These are phyloP conservation scores for Lojkania enalia DNA, from an alignment of 2,329 filamentous ascomycete genomes.

Conservation along the genomic window DNA sequence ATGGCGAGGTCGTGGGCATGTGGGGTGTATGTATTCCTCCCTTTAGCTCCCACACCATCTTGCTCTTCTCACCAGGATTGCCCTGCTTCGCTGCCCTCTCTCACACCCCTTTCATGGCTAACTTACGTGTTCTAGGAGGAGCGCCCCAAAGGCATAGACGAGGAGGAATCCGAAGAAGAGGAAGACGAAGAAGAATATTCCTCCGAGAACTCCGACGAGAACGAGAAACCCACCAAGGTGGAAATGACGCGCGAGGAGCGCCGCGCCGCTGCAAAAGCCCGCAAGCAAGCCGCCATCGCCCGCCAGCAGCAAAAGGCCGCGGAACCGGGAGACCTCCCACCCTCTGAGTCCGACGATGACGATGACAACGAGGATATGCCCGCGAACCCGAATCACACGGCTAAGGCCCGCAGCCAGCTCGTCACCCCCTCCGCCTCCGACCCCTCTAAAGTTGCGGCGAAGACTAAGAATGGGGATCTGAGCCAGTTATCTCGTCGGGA, in stretches of 20 bases:
- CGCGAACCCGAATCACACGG: conserved; percentile 86
- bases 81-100: not conserved
- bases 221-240: conserved; percentile 48
- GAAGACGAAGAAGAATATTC: conserved; percentile 49
- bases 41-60: not conserved
- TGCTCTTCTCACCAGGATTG: no score
- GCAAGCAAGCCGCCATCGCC: conserved; percentile 85
- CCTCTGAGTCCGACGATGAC: conserved; percentile 66
- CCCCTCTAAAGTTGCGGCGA: conserved; percentile 26
- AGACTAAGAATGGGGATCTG: conserved; percentile 52
- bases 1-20: conserved; percentile 87
- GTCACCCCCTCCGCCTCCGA: conserved; percentile 59
- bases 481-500: conserved; percentile 67
- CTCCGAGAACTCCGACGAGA: conserved; percentile 49
- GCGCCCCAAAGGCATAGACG: conserved; percentile 57
- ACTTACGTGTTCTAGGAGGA: conserved; percentile 32
- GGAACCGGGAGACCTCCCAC: conserved; percentile 83
- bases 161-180: conserved; percentile 50
- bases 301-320: conserved; percentile 71
- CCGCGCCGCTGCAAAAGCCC: conserved; percentile 82
- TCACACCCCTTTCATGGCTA: conserved; percentile 15
- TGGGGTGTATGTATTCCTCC: conserved; percentile 65
- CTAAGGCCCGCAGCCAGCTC: conserved; percentile 70
- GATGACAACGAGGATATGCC: conserved; percentile 68
- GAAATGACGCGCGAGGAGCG: conserved; percentile 84